phyloP scores from a whole-genome alignment of 176 grass and related monocot species.

The Aegilops bicornis region DNA sequence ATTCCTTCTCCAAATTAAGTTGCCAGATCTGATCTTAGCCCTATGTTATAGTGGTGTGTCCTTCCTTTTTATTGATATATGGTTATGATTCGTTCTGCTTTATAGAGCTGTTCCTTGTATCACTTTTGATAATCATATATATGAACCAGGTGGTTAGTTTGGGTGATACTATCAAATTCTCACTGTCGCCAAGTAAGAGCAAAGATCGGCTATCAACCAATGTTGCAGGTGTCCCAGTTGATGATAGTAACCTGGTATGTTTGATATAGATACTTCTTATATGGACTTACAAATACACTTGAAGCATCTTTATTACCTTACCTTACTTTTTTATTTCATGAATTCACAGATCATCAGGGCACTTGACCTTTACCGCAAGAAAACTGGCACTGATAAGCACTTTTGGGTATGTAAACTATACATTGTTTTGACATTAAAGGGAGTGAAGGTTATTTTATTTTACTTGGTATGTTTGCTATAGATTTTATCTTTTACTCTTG shows the following conservation, averaged over 20 bases:
- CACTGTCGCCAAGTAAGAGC: slow-evolving; percentile 85
- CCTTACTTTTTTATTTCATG: slow-evolving; percentile 32
- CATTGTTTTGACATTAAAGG: slow-evolving; percentile 2
- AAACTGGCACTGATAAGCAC: slow-evolving; percentile 89
- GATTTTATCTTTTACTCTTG: not conserved
- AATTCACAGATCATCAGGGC: slow-evolving; percentile 86
- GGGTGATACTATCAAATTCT: slow-evolving; percentile 98
- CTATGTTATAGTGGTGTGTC: not conserved
- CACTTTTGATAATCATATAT: not conserved
- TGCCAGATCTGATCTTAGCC: not conserved
- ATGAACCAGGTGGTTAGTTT: slow-evolving; percentile 88
- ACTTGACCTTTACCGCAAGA: slow-evolving; percentile 90
- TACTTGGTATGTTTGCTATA: not conserved
- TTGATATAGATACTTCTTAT: not conserved
- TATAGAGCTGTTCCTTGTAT: not conserved
- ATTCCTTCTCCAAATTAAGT: not conserved
- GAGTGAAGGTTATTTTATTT: not conserved
- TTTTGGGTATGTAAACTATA: slow-evolving; percentile 68
- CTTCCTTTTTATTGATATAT: not conserved
- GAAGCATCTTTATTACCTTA: slow-evolving; percentile 16
- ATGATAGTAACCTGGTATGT: slow-evolving; percentile 90
- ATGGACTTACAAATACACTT: not conserved
- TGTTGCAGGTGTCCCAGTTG: slow-evolving; percentile 83
- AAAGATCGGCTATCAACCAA: slow-evolving; percentile 92
- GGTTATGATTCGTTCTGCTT: not conserved